Evolutionary conservation across 768 basidiomycete genomes (phyloP).

Genomic region (Exsudoporus frostii): DNA sequence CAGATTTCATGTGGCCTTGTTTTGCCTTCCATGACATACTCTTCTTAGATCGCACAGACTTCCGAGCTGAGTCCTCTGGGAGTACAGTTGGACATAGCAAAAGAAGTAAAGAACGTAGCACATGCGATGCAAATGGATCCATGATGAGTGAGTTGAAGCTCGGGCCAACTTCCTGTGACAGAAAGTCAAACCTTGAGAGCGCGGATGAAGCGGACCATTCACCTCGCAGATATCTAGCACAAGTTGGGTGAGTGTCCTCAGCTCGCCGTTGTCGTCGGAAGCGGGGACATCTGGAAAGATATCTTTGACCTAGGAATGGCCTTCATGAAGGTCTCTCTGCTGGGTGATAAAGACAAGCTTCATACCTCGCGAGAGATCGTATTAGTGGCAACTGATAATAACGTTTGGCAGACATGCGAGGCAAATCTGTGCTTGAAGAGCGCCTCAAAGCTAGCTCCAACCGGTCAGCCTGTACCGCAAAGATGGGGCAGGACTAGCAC

Average conservation of each 20-base stretch:
- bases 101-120: constrained; percentile 73
- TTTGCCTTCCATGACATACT: constrained; percentile 78
- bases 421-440: constrained; percentile 83
- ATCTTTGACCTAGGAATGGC: constrained; percentile 44
- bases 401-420: constrained; percentile 92
- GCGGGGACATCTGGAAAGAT: constrained; percentile 49
- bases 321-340: neutral
- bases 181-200: constrained; percentile 14
- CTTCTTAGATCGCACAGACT: constrained; percentile 75
- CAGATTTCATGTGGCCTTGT: constrained; percentile 77
- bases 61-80: constrained; percentile 35
- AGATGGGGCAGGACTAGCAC: constrained; percentile 31
- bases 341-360: neutral
- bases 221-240: constrained; percentile 66
- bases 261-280: constrained; percentile 55
- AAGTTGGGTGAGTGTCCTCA: constrained; percentile 62
- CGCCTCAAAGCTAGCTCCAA: constrained; percentile 49
- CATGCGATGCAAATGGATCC: constrained; percentile 90
- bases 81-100: constrained; percentile 67
- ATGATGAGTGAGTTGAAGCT: constrained; percentile 62
- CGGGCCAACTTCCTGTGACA: constrained; percentile 64
- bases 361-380: constrained; percentile 70
- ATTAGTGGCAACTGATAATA: constrained; percentile 63
- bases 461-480: constrained; percentile 1
- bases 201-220: constrained; percentile 13